Percentiles rank a stretch among this genome's conserved stretches.
These are phyloP conservation scores for Fusarium sublunatum DNA, from an alignment of 2,329 filamentous ascomycete genomes.

Conservation along the genomic window DNA sequence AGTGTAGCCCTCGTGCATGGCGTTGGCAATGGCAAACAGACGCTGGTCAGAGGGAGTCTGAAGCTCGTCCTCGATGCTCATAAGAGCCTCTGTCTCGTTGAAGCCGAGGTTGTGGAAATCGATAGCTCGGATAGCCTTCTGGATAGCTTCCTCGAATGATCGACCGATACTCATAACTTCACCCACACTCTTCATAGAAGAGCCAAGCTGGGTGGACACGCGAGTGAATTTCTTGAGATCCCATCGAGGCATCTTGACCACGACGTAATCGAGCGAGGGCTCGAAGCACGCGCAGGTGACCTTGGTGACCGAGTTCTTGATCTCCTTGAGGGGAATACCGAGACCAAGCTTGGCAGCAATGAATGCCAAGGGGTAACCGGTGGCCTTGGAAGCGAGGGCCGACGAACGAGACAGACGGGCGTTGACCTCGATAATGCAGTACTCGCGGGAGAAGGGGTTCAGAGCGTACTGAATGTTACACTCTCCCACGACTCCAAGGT, in stretches of 20 bases:
- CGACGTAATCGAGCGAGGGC: constrained; percentile 96
- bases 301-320: constrained; percentile 95
- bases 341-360: constrained; percentile 97
- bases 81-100: constrained; percentile 88
- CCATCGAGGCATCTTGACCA: constrained; percentile 99
- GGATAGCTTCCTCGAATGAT: constrained; percentile 97
- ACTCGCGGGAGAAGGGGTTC: constrained; percentile 94
- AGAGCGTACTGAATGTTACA: constrained; percentile 99
- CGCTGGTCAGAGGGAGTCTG: constrained; percentile 98
- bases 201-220: constrained; percentile 94
- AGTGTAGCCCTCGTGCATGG: constrained; percentile 92
- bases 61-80: constrained; percentile 95
- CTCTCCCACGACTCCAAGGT: constrained; percentile 96
- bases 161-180: constrained; percentile 99
- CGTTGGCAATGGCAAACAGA: constrained; percentile 96
- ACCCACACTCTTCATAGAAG: constrained; percentile 99
- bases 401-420: constrained; percentile 95
- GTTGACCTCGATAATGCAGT: constrained; percentile 99
- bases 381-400: constrained; percentile 95
- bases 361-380: constrained; percentile 94
- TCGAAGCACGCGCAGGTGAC: constrained; percentile 98
- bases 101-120: constrained; percentile 97
- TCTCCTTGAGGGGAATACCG: constrained; percentile 94
- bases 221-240: constrained; percentile 99
- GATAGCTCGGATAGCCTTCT: constrained; percentile 95